phyloP scores from a whole-genome alignment of 2,329 filamentous ascomycete species.

The Raffaelea albimanens region DNA sequence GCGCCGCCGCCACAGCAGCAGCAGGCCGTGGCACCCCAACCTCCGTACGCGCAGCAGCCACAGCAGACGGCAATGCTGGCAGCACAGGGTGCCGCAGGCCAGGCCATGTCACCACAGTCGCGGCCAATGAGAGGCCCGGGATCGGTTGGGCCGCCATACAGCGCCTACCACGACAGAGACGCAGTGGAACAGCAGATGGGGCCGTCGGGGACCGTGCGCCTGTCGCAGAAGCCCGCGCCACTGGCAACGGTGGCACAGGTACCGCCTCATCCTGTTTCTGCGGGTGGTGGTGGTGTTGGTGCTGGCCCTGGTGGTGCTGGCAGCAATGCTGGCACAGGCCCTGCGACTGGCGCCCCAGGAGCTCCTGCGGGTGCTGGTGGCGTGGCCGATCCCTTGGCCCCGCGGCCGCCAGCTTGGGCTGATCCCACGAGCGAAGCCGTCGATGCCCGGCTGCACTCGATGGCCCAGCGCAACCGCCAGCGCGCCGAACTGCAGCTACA shows the following conservation, averaged over 20 bases:
- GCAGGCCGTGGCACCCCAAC: neutral
- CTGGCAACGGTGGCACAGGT: neutral
- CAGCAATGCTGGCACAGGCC: neutral
- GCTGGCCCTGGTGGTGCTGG: neutral
- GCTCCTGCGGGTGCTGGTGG: too few relatives aligned
- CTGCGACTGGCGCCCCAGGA: neutral
- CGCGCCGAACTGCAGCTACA: slow-evolving; percentile 17
- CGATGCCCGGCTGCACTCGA: slow-evolving; percentile 21
- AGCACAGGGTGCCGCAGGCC: slow-evolving; percentile 20
- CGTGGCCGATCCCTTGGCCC: neutral
- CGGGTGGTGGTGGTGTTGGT: neutral
- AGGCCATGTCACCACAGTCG: slow-evolving; percentile 36
- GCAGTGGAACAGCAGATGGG: slow-evolving; percentile 4
- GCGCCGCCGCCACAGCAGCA: slow-evolving; percentile 5
- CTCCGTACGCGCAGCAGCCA: slow-evolving; percentile 2
- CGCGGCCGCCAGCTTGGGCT: slow-evolving; percentile 16
- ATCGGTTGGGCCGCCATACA: slow-evolving; percentile 4
- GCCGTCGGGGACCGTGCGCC: slow-evolving; percentile 3
- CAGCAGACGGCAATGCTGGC: slow-evolving; percentile 20
- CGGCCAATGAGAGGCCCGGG: slow-evolving; percentile 15
- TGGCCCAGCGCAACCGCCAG: slow-evolving; percentile 22
- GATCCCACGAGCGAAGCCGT: slow-evolving; percentile 8
- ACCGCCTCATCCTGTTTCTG: neutral
- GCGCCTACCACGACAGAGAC: slow-evolving; percentile 10
- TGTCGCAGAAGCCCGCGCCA: neutral